Percentiles rank a stretch among this genome's conserved stretches.
Evolutionary conservation across 805 yeast genomes (phyloP).

Genomic region (Sugiyamaella chiloensis): DNA sequence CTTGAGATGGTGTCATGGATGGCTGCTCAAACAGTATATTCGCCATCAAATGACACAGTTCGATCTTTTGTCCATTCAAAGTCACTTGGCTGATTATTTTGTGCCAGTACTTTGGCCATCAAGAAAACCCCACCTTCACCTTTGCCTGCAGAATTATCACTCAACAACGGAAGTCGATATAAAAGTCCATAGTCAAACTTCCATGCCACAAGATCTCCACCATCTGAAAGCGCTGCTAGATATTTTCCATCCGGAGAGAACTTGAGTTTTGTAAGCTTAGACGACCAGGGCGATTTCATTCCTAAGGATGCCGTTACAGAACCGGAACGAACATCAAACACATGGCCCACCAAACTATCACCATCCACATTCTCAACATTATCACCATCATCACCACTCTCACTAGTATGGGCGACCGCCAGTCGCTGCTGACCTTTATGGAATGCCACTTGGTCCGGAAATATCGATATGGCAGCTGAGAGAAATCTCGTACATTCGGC

Average conservation of each 20-base stretch:
- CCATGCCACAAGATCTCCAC: not conserved
- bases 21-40: too few relatives aligned
- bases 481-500: conserved; percentile 23
- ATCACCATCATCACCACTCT: conserved; percentile 1
- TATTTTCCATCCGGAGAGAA: conserved; percentile 24
- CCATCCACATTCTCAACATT: too few relatives aligned
- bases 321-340: conserved; percentile 24
- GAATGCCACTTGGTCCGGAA: conserved; percentile 23
- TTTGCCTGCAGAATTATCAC: not conserved
- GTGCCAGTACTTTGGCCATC: not conserved
- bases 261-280: conserved; percentile 3
- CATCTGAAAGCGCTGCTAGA: conserved; percentile 14
- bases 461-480: conserved; percentile 15
- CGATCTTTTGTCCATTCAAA: conserved; percentile 3
- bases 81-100: not conserved
- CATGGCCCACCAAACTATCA: conserved; percentile 18
- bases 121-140: not conserved
- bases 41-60: too few relatives aligned
- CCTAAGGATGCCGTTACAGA: conserved; percentile 19
- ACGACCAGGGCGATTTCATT: not conserved
- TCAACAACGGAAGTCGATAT: not conserved
- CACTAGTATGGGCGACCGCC: conserved; percentile 16
- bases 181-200: conserved; percentile 3
- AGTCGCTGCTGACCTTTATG: conserved; percentile 26
- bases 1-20: too few relatives aligned